phyloP scores from a whole-genome alignment of 345 rosid species.

The Eucalyptus fibrosa region DNA sequence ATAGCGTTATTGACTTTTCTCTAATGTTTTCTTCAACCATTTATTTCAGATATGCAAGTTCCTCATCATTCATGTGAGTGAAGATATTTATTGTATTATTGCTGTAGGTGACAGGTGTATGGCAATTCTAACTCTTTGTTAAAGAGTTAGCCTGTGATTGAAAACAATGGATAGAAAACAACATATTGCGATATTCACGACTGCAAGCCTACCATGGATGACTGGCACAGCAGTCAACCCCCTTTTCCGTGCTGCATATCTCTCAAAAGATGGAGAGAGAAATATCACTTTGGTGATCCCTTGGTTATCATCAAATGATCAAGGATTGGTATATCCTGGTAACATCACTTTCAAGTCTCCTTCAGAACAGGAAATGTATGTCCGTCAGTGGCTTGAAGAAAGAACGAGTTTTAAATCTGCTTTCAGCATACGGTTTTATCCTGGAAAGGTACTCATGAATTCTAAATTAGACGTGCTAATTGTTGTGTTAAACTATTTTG shows the following conservation, averaged over 20 bases:
- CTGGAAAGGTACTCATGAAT: slow-evolving; percentile 55
- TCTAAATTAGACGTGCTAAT: background rate
- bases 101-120: background rate
- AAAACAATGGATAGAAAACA: slow-evolving; percentile 40
- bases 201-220: slow-evolving; percentile 97
- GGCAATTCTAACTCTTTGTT: background rate
- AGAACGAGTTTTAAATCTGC: slow-evolving; percentile 37
- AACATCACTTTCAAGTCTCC: slow-evolving; percentile 47
- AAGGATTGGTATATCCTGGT: slow-evolving; percentile 59
- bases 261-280: slow-evolving; percentile 56
- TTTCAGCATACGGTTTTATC: slow-evolving; percentile 61
- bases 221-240: slow-evolving; percentile 98
- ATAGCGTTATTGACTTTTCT: background rate
- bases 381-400: slow-evolving; percentile 72
- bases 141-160: background rate
- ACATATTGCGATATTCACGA: slow-evolving; percentile 77
- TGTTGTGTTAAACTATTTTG: background rate
- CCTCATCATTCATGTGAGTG: background rate
- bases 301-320: slow-evolving; percentile 71
- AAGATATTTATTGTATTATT: background rate
- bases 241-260: slow-evolving; percentile 90
- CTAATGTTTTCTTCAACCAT: background rate
- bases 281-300: slow-evolving; percentile 86
- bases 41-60: background rate
- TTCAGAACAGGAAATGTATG: slow-evolving; percentile 57